Evolutionary conservation across 495 filamentous ascomycete genomes (phyloP), one percentile per base, ranked within the genome.

Genomic region (Aspergillus ellipticus): DNA sequence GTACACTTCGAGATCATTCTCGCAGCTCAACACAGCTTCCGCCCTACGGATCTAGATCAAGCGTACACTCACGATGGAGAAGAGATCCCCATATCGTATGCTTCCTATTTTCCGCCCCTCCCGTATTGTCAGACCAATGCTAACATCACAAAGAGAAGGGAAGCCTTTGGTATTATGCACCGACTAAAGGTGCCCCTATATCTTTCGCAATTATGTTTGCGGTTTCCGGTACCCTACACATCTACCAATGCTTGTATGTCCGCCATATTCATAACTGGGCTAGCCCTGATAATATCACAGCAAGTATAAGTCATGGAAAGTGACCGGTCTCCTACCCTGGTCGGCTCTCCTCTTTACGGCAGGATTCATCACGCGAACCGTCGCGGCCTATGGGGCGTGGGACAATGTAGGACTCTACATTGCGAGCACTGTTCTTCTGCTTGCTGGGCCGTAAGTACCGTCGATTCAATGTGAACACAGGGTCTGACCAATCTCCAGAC

Each of bases 81-180:
- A 59, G 37, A 58, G 56, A 55, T 45, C 50, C 3, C 28, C 53
- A 21, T 64, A 64, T 58, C 55, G 62, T 64, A 49, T 24, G 62
- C 16, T 24, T 43, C 21, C n/a, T 22, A 17, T 33, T 2, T 20
- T 16, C n/a, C n/a, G n/a, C n/a, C n/a, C n/a, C n/a, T n/a, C n/a
- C n/a, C n/a, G n/a, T n/a, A n/a, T 13, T 6, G 4, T 10, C 16
- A 28, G 35, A 47, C 33, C 3, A 21, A 2, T 53, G 42, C 58
- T 67, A 42, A 69, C 42, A 9, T 42, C n/a, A 19, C 11, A 21
- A 22, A 77, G 74, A 75, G 51, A 63, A 71, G 17, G 70, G 68
- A 16, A 88, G 83, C 61, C 64, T 83, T 39, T 90, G 82, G 79
- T 84, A 82, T 66, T 90, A 89, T 70, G 86, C 84, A 16, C 88